Evolutionary conservation across 2,329 filamentous ascomycete species (phyloP).

Genomic region (Aspergillus pseudonomiae): DNA sequence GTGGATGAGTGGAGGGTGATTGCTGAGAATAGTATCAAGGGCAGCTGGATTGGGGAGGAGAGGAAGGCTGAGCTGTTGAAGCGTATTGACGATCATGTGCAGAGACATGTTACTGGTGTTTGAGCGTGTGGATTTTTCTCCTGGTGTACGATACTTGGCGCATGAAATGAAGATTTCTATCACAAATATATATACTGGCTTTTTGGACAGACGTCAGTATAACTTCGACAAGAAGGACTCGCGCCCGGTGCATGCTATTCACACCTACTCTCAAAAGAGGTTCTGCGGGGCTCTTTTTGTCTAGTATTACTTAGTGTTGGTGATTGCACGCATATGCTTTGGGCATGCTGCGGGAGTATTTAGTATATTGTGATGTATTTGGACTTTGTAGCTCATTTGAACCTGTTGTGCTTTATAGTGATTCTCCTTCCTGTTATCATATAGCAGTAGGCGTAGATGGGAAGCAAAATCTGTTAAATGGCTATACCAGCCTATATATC

Average conservation of each 20-base stretch:
- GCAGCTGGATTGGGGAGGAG: slow-evolving; percentile 68
- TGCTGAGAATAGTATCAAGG: slow-evolving; percentile 62
- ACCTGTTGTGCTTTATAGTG: background rate
- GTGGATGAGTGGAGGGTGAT: slow-evolving; percentile 70
- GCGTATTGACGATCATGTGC: slow-evolving; percentile 36
- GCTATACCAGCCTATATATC: background rate
- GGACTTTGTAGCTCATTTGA: background rate
- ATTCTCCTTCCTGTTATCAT: background rate
- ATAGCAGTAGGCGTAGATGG: background rate
- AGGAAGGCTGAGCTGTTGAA: slow-evolving; percentile 63
- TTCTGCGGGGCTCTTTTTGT: too few relatives aligned
- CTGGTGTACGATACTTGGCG: background rate
- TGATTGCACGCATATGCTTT: too few relatives aligned
- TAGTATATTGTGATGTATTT: background rate
- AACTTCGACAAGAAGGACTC: too few relatives aligned
- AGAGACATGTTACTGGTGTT: slow-evolving; percentile 21
- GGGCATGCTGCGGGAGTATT: too few relatives aligned
- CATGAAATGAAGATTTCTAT: too few relatives aligned
- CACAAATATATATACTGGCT: too few relatives aligned
- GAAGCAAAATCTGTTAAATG: background rate
- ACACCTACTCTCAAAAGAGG: too few relatives aligned
- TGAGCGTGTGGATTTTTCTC: background rate
- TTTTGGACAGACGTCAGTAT: too few relatives aligned
- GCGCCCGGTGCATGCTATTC: too few relatives aligned
- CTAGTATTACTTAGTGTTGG: too few relatives aligned